Evolutionary conservation across 768 basidiomycete genomes (phyloP).

Genomic region (Coprinopsis strossmayeri): DNA sequence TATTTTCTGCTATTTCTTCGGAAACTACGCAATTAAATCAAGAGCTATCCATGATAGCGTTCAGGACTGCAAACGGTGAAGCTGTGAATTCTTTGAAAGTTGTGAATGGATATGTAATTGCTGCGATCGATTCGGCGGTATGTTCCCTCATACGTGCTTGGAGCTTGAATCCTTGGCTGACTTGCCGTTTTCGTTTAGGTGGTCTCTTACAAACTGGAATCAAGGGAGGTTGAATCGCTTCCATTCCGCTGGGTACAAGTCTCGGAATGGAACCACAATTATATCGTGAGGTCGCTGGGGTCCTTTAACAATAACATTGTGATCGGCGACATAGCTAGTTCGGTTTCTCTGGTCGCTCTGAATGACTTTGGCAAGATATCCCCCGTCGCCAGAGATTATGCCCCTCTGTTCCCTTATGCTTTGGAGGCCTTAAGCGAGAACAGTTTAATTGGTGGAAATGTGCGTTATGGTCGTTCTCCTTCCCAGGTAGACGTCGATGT

Average conservation of each 20-base stretch:
- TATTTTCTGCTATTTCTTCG: slow-evolving; percentile 37
- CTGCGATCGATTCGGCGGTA: slow-evolving; percentile 74
- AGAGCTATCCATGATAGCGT: slow-evolving; percentile 34
- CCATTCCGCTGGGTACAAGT: slow-evolving; percentile 34
- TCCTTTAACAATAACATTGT: slow-evolving; percentile 48
- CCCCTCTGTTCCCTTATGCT: slow-evolving; percentile 66
- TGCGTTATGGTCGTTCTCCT: slow-evolving; percentile 23
- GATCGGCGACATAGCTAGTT: slow-evolving; percentile 77
- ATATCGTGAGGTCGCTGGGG: slow-evolving; percentile 64
- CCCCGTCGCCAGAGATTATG: slow-evolving; percentile 66
- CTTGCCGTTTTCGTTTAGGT: slow-evolving; percentile 29
- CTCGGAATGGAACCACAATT: slow-evolving; percentile 76
- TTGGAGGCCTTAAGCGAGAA: slow-evolving; percentile 51
- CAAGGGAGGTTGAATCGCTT: slow-evolving; percentile 23
- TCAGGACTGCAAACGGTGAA: slow-evolving; percentile 41
- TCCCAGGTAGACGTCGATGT: too few species aligned
- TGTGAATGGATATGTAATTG: slow-evolving; percentile 47
- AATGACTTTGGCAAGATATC: slow-evolving; percentile 31
- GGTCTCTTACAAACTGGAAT: slow-evolving; percentile 37
- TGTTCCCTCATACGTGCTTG: slow-evolving; percentile 18
- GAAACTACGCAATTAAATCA: slow-evolving; percentile 18
- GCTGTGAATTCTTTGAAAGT: slow-evolving; percentile 62
- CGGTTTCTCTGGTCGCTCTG: slow-evolving; percentile 64
- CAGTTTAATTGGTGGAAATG: slow-evolving; percentile 69
- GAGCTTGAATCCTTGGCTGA: not conserved